Evolutionary conservation across 2,329 filamentous ascomycete species (phyloP).

Genomic region (Daldinia sp.): DNA sequence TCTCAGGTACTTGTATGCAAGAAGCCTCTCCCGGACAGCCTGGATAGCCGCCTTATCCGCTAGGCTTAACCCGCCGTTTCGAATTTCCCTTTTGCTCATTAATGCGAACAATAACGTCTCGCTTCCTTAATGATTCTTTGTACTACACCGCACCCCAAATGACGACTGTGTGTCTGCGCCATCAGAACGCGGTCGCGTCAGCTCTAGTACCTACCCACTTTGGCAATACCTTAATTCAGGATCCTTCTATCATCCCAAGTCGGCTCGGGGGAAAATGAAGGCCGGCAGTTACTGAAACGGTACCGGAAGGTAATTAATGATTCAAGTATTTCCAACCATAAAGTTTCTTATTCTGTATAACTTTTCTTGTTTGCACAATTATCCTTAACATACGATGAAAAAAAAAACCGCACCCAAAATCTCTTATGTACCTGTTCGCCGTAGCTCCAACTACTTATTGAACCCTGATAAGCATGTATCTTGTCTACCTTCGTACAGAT

Average conservation of each 20-base stretch:
- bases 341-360: slow-evolving; percentile 18
- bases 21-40: background rate
- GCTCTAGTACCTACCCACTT: slow-evolving; percentile 33
- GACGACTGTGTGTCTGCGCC: slow-evolving; percentile 25
- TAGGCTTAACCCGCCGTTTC: slow-evolving; percentile 8
- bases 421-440: background rate
- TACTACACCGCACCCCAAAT: slow-evolving; percentile 22
- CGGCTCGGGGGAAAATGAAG: slow-evolving; percentile 2
- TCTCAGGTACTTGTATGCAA: slow-evolving; percentile 1
- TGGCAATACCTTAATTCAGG: slow-evolving; percentile 29
- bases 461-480: background rate
- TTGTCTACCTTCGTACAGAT: slow-evolving; percentile 5
- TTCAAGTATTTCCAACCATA: slow-evolving; percentile 11
- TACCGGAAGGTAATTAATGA: slow-evolving; percentile 1
- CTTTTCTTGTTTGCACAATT: slow-evolving; percentile 18
- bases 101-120: slow-evolving; percentile 22
- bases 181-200: slow-evolving; percentile 29
- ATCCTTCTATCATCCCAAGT: slow-evolving; percentile 22
- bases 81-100: slow-evolving; percentile 18
- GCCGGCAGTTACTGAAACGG: slow-evolving; percentile 25
- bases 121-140: slow-evolving; percentile 8
- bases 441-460: background rate
- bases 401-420: slow-evolving; percentile 11
- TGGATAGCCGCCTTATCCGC: slow-evolving; percentile 35
- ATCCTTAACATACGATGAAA: background rate